Conservation (phyloP, 2,329 filamentous ascomycete genomes). For the Escovopsis sp. region DNA sequence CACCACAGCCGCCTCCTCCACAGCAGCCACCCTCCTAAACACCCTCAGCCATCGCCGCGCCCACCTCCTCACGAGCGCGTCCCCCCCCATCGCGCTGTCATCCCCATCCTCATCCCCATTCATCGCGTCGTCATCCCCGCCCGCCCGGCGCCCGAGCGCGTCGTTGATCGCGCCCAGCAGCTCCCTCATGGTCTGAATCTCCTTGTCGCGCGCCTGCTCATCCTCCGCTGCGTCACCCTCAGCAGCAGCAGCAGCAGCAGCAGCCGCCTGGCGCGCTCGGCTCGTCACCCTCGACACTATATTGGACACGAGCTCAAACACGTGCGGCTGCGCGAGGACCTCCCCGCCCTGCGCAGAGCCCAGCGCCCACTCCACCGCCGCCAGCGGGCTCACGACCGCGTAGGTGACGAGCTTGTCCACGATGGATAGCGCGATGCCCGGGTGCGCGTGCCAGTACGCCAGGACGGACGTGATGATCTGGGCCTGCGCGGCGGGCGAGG, state of each 20-base stretch:
- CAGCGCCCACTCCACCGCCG: slow-evolving; percentile 83
- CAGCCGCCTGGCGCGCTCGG: slow-evolving; percentile 67
- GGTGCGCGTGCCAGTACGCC: slow-evolving; percentile 84
- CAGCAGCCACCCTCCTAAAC: slow-evolving; percentile 64
- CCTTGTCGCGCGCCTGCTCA: slow-evolving; percentile 51
- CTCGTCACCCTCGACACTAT: slow-evolving; percentile 84
- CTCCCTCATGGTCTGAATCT: slow-evolving; percentile 59
- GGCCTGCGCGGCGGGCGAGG: slow-evolving; percentile 58
- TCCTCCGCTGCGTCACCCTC: no score
- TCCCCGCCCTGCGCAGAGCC: slow-evolving; percentile 38
- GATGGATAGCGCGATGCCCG: slow-evolving; percentile 81
- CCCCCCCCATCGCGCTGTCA: slow-evolving; percentile 34
- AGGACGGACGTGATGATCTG: slow-evolving; percentile 89
- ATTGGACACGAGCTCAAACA: slow-evolving; percentile 80
- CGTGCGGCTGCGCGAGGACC: slow-evolving; percentile 55
- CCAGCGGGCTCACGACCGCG: slow-evolving; percentile 73
- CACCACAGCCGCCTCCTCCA: slow-evolving; percentile 58
- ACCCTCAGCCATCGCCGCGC: slow-evolving; percentile 74
- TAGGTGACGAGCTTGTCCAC: slow-evolving; percentile 97
- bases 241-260: slow-evolving; percentile 36
- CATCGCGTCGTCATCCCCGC: slow-evolving; percentile 56
- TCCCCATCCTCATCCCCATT: slow-evolving; percentile 41
- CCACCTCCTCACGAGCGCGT: slow-evolving; percentile 61
- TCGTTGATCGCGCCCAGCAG: slow-evolving; percentile 75
- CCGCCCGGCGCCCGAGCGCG: slow-evolving; percentile 47